Conservation (phyloP, 805 yeast genomes). For the Henningerozyma blattae region DNA sequence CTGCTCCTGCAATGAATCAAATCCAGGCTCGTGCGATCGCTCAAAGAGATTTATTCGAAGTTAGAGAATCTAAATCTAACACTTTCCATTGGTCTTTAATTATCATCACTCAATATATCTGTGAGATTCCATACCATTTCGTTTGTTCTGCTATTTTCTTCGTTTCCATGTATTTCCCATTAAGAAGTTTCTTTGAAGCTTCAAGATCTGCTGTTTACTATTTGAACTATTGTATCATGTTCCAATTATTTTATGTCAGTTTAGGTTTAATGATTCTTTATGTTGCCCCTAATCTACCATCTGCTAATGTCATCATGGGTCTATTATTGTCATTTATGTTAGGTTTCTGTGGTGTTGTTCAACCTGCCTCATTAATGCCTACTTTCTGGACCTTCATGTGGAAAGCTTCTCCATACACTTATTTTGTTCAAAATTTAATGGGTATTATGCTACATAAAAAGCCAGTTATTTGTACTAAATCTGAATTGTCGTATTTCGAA, state of each 20-base stretch:
- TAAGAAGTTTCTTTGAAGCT: conserved; percentile 30
- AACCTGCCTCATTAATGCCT: conserved; percentile 47
- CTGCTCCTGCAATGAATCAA: conserved; percentile 48
- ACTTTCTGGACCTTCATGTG: conserved; percentile 82
- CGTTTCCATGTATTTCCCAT: conserved; percentile 41
- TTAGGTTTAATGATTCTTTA: conserved; percentile 43
- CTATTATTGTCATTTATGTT: conserved; percentile 45
- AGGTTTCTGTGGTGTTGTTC: conserved; percentile 61
- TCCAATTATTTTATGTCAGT: conserved; percentile 34
- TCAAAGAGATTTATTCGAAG: conserved; percentile 54
- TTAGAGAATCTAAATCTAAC: conserved; percentile 57
- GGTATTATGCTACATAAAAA: conserved; percentile 37
- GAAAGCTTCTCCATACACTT: conserved; percentile 61
- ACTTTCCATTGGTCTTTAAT: conserved; percentile 63
- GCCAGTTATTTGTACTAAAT: conserved; percentile 34
- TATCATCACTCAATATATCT: conserved; percentile 38
- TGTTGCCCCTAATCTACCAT: conserved; percentile 51
- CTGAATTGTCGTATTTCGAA: conserved; percentile 37
- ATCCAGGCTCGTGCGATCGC: conserved; percentile 46
- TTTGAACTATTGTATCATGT: conserved; percentile 31
- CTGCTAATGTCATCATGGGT: conserved; percentile 51
- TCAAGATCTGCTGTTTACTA: conserved; percentile 37
- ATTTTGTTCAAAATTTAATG: conserved; percentile 48
- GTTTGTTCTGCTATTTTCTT: conserved; percentile 39
- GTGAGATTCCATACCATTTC: conserved; percentile 51